Evolutionary conservation across 768 basidiomycete genomes (phyloP), one percentile per base, ranked within the genome.

Genomic region (Tricholoma sp.): DNA sequence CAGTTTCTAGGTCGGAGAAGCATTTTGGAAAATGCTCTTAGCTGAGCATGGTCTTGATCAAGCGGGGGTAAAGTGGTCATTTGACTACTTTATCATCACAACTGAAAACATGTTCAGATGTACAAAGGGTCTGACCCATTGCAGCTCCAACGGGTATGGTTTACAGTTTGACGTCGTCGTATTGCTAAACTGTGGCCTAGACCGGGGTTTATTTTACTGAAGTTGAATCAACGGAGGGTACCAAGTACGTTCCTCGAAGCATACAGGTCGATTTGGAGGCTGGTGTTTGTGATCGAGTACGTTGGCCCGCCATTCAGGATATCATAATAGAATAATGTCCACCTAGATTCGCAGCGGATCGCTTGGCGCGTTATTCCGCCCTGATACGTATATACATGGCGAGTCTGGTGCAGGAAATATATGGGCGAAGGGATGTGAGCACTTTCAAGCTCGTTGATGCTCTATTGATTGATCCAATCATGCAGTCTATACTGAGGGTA

Each of bases 371-470:
- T 77, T 98, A 6, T 97, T 94, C 74, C 82, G 86, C 50, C 95
- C 95, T 2, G 93, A 94, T 66, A 96, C 91, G 1, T 96, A 81
- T 67, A 68, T 94, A 48, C 80, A 82, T 36, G 79, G 84, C 1
- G 72, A 79, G 41, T 69, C 71, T 1, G 80, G 80, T n/a, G 81
- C 94, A 0, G 94, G 94, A 15, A 97, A 98, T 65, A 96, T 95
- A 60, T 97, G 92, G 90, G 94, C 93, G 13, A 96, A 97, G 74
- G 92, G 91, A 80, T 91, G 90, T 91, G 63, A 73, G 87, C 75
- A 41, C 36, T 48, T n/a, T 44, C n/a, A 39, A 17, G 44, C 18
- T 18, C n/a, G 20, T 51, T 17, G 68, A 50, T 56, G 50, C 50
- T 20, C 10, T 4, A 8, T 50, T 15, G 31, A 11, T 33, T 10